A percentile compares a stretch with the other conserved stretches of the same genome.
Conservation (phyloP, 352 stramenopile genomes). For the Phytophthora pistaciae region DNA sequence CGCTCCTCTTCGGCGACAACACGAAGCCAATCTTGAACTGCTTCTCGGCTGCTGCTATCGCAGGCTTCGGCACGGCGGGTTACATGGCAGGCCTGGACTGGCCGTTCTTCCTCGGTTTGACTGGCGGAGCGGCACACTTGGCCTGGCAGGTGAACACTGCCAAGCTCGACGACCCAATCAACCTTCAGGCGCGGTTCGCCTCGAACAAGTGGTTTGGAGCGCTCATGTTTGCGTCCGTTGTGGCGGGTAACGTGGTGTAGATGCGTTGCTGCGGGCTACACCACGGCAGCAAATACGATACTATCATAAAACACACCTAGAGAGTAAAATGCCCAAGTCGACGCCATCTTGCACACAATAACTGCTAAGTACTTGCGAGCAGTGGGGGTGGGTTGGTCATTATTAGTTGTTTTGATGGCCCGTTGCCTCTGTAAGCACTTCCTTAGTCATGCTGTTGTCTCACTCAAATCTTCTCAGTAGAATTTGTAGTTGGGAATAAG, state of each 20-base stretch:
- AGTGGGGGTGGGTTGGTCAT: no score
- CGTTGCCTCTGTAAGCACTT: no score
- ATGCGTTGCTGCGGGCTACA: not conserved
- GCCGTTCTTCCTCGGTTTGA: constrained; percentile 92
- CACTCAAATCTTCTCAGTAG: no score
- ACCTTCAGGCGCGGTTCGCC: constrained; percentile 94
- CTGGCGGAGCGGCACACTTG: constrained; percentile 91
- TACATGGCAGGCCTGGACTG: constrained; percentile 86
- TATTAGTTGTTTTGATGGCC: no score
- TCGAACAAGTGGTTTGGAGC: constrained; percentile 94
- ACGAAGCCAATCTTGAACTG: constrained; percentile 94
- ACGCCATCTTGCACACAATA: no score
- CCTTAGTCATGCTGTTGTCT: no score
- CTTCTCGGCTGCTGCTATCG: constrained; percentile 78
- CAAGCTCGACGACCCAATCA: constrained; percentile 94
- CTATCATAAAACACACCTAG: not conserved
- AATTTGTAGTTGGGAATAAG: no score
- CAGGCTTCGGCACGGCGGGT: constrained; percentile 71
- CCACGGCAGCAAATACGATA: not conserved
- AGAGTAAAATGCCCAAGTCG: not conserved
- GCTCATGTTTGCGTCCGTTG: constrained; percentile 85
- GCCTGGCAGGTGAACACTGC: constrained; percentile 98
- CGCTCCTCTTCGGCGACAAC: constrained; percentile 95
- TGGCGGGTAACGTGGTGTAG: constrained; percentile 71
- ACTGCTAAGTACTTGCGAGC: no score